A percentile compares a stretch with the other conserved stretches of the same genome.
These are phyloP conservation scores for Thelonectria blattea DNA, from an alignment of 2,329 filamentous ascomycete genomes.

Conservation along the genomic window DNA sequence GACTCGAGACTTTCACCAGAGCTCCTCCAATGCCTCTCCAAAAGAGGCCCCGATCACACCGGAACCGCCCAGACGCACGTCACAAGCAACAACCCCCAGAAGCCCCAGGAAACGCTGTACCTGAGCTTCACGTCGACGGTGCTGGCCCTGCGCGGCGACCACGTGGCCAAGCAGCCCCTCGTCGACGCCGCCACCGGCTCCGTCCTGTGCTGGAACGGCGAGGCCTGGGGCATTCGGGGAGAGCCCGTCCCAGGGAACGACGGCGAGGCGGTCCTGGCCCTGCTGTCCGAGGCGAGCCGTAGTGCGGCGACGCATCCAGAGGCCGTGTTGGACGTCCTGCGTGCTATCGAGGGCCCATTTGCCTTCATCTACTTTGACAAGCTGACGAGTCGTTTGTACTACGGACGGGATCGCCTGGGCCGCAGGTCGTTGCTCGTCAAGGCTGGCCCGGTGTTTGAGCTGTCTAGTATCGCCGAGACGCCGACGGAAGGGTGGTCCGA, in stretches of 20 bases:
- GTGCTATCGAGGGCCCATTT: conserved; percentile 79
- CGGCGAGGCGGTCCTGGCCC: conserved; percentile 69
- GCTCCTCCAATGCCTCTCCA: conserved; percentile 55
- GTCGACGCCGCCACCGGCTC: conserved; percentile 61
- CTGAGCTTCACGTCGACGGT: conserved; percentile 82
- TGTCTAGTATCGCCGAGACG: conserved; percentile 74
- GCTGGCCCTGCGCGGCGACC: conserved; percentile 81
- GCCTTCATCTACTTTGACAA: conserved; percentile 86
- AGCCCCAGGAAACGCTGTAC: conserved; percentile 44
- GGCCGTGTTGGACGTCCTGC: conserved; percentile 58
- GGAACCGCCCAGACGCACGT: conserved; percentile 49
- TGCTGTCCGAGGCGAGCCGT: conserved; percentile 57
- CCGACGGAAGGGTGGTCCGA: conserved; percentile 69
- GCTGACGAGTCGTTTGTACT: conserved; percentile 68
- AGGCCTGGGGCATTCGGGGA: conserved; percentile 80
- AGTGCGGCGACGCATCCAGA: conserved; percentile 28
- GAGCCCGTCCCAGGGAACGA: conserved; percentile 75
- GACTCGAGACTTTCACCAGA: conserved; percentile 40
- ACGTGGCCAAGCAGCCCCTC: conserved; percentile 76
- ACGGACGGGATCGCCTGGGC: conserved; percentile 85
- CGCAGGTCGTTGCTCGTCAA: conserved; percentile 78
- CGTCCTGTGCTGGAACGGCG: conserved; percentile 94
- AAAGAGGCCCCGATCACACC: conserved; percentile 65
- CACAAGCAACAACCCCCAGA: conserved; percentile 27
- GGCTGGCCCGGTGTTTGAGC: conserved; percentile 54